A percentile compares a stretch with the other conserved stretches of the same genome.
Evolutionary conservation across 805 yeast genomes (phyloP).

Genomic region (Metschnikowia hibisci): DNA sequence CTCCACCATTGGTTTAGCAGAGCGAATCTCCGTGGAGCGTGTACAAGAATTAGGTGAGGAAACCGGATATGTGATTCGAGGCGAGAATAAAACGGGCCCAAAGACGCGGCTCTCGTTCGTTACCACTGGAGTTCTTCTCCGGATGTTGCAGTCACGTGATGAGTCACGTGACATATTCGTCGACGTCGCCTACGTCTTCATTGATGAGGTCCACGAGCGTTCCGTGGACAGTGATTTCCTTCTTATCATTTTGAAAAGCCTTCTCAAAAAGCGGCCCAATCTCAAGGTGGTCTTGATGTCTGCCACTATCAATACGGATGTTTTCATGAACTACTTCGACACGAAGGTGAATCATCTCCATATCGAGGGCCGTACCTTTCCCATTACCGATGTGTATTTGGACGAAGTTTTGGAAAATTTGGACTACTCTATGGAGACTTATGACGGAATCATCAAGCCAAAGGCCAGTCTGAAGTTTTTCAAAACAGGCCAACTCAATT

Average conservation of each 20-base stretch:
- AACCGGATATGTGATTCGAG: conserved; percentile 86
- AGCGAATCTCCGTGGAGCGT: conserved; percentile 85
- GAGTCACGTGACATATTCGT: conserved; percentile 29
- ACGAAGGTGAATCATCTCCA: conserved; percentile 58
- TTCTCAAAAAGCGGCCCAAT: conserved; percentile 47
- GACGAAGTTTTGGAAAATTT: conserved; percentile 59
- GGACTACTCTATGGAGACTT: conserved; percentile 47
- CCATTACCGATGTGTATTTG: conserved; percentile 72
- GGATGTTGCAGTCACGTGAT: conserved; percentile 62
- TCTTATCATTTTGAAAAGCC: conserved; percentile 66
- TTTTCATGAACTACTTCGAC: conserved; percentile 65
- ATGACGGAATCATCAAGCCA: conserved; percentile 45
- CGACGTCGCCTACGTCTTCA: conserved; percentile 63
- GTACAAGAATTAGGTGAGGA: conserved; percentile 61
- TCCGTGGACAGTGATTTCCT: conserved; percentile 87
- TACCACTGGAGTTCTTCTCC: conserved; percentile 86
- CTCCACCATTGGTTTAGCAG: conserved; percentile 91
- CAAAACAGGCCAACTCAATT: conserved; percentile 65
- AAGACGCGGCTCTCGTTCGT: conserved; percentile 77
- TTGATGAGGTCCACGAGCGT: conserved; percentile 97
- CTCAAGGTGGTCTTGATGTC: conserved; percentile 82
- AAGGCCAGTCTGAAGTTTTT: conserved; percentile 64
- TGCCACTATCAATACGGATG: conserved; percentile 78
- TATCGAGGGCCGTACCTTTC: conserved; percentile 91
- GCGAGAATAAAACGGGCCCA: conserved; percentile 65